phyloP scores from a whole-genome alignment of 2,329 filamentous ascomycete genomes.

The Diaporthe amygdali region DNA sequence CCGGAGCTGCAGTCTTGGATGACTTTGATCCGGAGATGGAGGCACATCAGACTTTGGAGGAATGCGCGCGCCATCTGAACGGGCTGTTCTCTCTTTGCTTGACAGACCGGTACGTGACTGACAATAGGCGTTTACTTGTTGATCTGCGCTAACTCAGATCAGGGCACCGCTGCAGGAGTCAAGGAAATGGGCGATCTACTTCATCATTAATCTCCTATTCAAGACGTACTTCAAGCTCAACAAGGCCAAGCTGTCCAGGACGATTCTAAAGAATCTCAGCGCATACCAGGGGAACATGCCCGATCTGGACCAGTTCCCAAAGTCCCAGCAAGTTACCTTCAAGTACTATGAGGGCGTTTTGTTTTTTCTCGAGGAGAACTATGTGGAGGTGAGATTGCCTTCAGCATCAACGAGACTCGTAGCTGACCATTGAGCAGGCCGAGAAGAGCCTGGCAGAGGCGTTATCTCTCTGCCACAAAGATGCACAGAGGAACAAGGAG shows the following conservation, averaged over 20 bases:
- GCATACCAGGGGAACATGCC: slow-evolving; percentile 84
- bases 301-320: slow-evolving; percentile 77
- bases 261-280: slow-evolving; percentile 82
- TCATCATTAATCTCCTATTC: slow-evolving; percentile 92
- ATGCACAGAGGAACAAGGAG: slow-evolving; percentile 80
- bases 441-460: slow-evolving; percentile 82
- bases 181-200: slow-evolving; percentile 97
- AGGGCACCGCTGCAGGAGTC: slow-evolving; percentile 86
- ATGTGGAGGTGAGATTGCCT: slow-evolving; percentile 64
- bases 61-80: slow-evolving; percentile 89
- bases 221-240: slow-evolving; percentile 99
- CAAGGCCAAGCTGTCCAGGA: slow-evolving; percentile 86
- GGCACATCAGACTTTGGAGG: slow-evolving; percentile 85
- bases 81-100: slow-evolving; percentile 90
- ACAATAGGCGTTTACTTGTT: too few species aligned
- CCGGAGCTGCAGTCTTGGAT: slow-evolving; percentile 63
- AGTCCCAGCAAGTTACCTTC: slow-evolving; percentile 91
- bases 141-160: slow-evolving; percentile 16
- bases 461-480: slow-evolving; percentile 79
- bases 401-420: not conserved
- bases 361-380: slow-evolving; percentile 94
- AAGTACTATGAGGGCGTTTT: slow-evolving; percentile 95
- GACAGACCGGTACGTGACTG: slow-evolving; percentile 74
- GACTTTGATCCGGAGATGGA: slow-evolving; percentile 79
- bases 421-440: slow-evolving; percentile 54